Percentiles rank a stretch among this genome's conserved stretches.
These are phyloP conservation scores for Macrocybe gigantea DNA, from an alignment of 768 basidiomycete species.

Conservation along the genomic window DNA sequence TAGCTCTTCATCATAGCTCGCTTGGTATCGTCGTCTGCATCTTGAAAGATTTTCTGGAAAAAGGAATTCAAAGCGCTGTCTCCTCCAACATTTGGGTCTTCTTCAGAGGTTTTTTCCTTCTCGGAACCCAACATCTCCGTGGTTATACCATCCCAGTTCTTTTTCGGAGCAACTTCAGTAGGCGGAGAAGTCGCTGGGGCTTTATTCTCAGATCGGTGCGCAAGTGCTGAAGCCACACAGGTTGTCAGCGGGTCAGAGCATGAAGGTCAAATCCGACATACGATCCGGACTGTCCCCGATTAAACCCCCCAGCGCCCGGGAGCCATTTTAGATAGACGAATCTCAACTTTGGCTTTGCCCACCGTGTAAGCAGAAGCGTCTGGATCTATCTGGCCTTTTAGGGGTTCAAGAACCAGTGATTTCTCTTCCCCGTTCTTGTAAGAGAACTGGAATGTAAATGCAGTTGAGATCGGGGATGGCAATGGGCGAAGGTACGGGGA, in stretches of 20 bases:
- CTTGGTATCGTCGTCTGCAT: slow-evolving; percentile 87
- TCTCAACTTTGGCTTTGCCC: slow-evolving; percentile 85
- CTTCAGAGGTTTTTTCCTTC: slow-evolving; percentile 60
- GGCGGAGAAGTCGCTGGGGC: slow-evolving; percentile 25
- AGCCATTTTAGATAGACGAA: slow-evolving; percentile 65
- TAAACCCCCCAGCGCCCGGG: slow-evolving; percentile 68
- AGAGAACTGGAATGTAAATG: slow-evolving; percentile 31
- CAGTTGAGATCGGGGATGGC: neutral
- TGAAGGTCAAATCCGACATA: slow-evolving; percentile 28
- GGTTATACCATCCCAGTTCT: slow-evolving; percentile 91
- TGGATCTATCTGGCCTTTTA: slow-evolving; percentile 77
- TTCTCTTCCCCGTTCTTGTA: slow-evolving; percentile 65
- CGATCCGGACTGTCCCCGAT: slow-evolving; percentile 74
- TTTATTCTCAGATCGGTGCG: slow-evolving; percentile 20
- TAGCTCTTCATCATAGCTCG: slow-evolving; percentile 99
- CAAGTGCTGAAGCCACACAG: slow-evolving; percentile 17
- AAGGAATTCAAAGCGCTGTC: slow-evolving; percentile 82
- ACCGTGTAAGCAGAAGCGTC: slow-evolving; percentile 58
- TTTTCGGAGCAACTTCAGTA: slow-evolving; percentile 32
- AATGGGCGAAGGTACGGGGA: neutral
- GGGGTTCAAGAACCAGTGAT: slow-evolving; percentile 65
- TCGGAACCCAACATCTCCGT: slow-evolving; percentile 59
- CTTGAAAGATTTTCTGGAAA: slow-evolving; percentile 87
- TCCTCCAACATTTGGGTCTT: slow-evolving; percentile 88
- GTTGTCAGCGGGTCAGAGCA: slow-evolving; percentile 1